Conservation (phyloP, 1,139 yeast genomes). For the Candida pseudoviswanathii region DNA sequence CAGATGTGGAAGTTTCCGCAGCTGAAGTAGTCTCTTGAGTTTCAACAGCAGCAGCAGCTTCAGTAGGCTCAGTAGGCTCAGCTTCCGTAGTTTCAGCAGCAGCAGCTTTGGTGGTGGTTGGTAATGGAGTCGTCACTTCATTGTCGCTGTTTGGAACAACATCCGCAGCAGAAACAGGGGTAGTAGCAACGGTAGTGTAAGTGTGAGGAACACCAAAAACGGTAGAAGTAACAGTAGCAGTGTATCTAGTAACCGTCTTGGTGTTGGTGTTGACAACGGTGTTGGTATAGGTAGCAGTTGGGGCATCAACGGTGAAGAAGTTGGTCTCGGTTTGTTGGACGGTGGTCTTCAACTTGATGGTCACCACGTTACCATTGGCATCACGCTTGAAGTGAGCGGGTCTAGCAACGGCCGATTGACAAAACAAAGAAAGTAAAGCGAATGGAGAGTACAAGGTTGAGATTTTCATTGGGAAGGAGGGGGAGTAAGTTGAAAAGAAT, state of each 20-base stretch:
- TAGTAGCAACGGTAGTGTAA: constrained; percentile 40
- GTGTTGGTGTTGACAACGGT: constrained; percentile 33
- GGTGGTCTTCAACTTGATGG: constrained; percentile 40
- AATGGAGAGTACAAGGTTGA: constrained; percentile 27
- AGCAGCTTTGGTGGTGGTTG: constrained; percentile 6
- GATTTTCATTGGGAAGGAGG: constrained; percentile 30
- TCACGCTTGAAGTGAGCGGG: constrained; percentile 24
- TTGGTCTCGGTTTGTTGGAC: constrained; percentile 38
- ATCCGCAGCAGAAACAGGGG: constrained; percentile 26
- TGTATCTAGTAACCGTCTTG: constrained; percentile 43
- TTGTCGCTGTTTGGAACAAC: constrained; percentile 14
- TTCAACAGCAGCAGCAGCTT: constrained; percentile 11
- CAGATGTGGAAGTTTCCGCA: constrained; percentile 5
- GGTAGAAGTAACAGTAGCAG: constrained; percentile 49
- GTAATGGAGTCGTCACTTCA: constrained; percentile 11
- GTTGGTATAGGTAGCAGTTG: constrained; percentile 34
- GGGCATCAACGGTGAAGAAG: constrained; percentile 34
- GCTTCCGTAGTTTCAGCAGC: neutral
- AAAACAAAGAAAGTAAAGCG: constrained; percentile 19
- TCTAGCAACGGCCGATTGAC: constrained; percentile 27
- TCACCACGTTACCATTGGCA: constrained; percentile 25
- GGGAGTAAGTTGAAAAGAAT: constrained; percentile 13
- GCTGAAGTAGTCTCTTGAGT: constrained; percentile 4
- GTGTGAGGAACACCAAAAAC: constrained; percentile 43
- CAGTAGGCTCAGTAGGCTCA: neutral